These are phyloP conservation scores for Lasiosphaeriaceae sp. DNA, from an alignment of 495 filamentous ascomycete species.

Conservation along the genomic window DNA sequence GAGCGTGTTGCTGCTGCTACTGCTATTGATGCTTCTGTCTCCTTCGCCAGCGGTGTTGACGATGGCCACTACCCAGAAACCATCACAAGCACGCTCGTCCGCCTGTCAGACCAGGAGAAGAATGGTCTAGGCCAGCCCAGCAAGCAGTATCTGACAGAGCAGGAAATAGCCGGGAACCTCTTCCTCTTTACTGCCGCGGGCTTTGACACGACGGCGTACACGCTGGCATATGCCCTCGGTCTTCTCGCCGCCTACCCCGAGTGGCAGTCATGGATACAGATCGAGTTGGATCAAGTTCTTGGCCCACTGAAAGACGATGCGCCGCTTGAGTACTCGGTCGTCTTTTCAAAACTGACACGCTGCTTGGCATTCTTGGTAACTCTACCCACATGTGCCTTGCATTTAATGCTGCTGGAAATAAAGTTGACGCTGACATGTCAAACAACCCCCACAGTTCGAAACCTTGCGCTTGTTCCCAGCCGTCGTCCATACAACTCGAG, in stretches of 20 bases:
- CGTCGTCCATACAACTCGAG: constrained; percentile 36
- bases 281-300: constrained; percentile 18
- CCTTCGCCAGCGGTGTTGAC: too few relatives aligned
- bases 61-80: constrained; percentile 23
- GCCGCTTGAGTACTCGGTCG: constrained; percentile 22
- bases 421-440: too few relatives aligned
- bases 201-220: constrained; percentile 50
- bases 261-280: constrained; percentile 35
- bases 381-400: background rate
- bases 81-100: constrained; percentile 37
- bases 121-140: background rate
- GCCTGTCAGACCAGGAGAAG: constrained; percentile 13
- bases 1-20: background rate
- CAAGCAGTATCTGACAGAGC: constrained; percentile 28
- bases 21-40: too few relatives aligned
- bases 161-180: constrained; percentile 48
- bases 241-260: constrained; percentile 42
- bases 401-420: background rate
- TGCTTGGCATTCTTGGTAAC: constrained; percentile 43
- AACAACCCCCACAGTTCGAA: constrained; percentile 40
- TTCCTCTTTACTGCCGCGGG: constrained; percentile 51
- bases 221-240: constrained; percentile 39
- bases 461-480: constrained; percentile 45
- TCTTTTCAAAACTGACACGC: constrained; percentile 38
- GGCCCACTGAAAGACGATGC: constrained; percentile 3